phyloP scores from a whole-genome alignment of 2,329 filamentous ascomycete genomes.

The Alternaria arbusti region DNA sequence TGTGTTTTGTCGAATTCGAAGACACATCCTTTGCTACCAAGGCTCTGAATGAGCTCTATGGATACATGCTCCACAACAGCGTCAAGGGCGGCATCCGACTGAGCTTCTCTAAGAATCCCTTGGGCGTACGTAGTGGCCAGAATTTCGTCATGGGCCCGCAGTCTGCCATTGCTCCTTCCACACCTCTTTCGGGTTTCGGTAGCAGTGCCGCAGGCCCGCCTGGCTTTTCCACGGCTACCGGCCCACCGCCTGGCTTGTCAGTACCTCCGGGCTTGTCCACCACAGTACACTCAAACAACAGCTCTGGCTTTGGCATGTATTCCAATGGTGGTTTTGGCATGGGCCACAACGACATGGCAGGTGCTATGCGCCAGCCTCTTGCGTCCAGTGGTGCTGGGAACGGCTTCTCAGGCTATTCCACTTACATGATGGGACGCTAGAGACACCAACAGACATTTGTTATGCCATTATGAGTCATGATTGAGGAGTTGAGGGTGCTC shows the following conservation, averaged over 20 bases:
- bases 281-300: slow-evolving; percentile 36
- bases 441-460: slow-evolving; percentile 18
- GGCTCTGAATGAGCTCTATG: slow-evolving; percentile 87
- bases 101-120: slow-evolving; percentile 96
- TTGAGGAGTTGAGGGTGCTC: slow-evolving; percentile 40
- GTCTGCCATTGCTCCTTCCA: slow-evolving; percentile 59
- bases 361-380: slow-evolving; percentile 42
- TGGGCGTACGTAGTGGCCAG: slow-evolving; percentile 86
- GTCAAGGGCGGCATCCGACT: slow-evolving; percentile 93
- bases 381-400: slow-evolving; percentile 41
- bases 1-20: slow-evolving; percentile 99
- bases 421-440: slow-evolving; percentile 51
- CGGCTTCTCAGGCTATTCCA: slow-evolving; percentile 43
- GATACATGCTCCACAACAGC: slow-evolving; percentile 85
- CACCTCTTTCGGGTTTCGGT: slow-evolving; percentile 65
- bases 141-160: slow-evolving; percentile 59
- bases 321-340: slow-evolving; percentile 47
- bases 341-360: slow-evolving; percentile 43
- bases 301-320: slow-evolving; percentile 46
- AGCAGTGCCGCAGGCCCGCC: slow-evolving; percentile 59
- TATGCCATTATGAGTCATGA: slow-evolving; percentile 46
- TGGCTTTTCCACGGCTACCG: slow-evolving; percentile 70
- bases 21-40: slow-evolving; percentile 92
- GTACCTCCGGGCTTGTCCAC: slow-evolving; percentile 73
- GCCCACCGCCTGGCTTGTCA: slow-evolving; percentile 81